Evolutionary conservation across 495 filamentous ascomycete genomes (phyloP).

Genomic region (Xylaria palmicola): DNA sequence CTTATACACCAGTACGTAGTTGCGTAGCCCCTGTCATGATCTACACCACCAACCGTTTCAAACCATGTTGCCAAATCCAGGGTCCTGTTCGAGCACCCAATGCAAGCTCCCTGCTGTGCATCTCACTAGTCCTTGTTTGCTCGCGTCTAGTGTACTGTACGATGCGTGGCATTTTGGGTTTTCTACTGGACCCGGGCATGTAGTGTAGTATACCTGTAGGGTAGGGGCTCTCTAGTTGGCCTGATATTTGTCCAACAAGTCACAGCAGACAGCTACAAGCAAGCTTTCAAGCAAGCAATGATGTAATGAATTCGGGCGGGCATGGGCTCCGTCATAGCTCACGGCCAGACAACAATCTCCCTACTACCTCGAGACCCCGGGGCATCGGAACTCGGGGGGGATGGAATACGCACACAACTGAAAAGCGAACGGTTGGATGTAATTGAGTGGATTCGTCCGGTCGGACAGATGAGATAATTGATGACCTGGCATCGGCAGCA

Average conservation of each 20-base stretch:
- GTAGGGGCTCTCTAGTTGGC: not conserved
- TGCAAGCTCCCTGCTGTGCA: not conserved
- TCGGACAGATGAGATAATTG: no score
- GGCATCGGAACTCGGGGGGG: no score
- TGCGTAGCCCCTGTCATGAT: slow-evolving; percentile 4
- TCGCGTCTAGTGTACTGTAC: not conserved
- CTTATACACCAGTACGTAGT: no score
- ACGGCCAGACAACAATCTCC: not conserved
- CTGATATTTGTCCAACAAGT: not conserved
- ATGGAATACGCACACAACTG: no score
- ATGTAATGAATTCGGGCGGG: slow-evolving; percentile 4
- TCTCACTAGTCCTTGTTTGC: not conserved
- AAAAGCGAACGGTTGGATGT: no score
- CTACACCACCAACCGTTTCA: slow-evolving; percentile 2
- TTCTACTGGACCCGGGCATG: not conserved
- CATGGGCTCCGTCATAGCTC: not conserved
- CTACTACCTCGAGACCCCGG: no score
- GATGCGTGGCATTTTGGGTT: not conserved
- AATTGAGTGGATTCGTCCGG: no score
- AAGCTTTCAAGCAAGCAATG: not conserved
- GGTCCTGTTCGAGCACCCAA: slow-evolving; percentile 1
- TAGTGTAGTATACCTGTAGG: not conserved
- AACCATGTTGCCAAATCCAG: not conserved
- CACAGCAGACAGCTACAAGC: not conserved
- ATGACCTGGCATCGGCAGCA: no score